Conservation (phyloP, 495 filamentous ascomycete species). For the Mytilinidion resinicola region DNA sequence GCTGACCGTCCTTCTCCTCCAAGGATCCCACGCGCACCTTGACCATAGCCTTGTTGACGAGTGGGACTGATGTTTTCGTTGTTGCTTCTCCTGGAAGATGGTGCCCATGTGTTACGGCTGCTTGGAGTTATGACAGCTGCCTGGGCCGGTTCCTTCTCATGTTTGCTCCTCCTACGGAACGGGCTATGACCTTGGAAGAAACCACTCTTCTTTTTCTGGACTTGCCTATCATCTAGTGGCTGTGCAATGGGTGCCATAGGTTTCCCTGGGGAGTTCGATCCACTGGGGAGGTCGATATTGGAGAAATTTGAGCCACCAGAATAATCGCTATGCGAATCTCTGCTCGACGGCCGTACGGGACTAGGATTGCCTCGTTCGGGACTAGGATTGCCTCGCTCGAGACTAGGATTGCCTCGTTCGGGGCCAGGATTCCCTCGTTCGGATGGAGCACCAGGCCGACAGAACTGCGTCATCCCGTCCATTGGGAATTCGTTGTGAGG, state of each 20-base stretch:
- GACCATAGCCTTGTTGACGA: slow-evolving; percentile 16
- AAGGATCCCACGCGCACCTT: slow-evolving; percentile 19
- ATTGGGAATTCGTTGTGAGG: slow-evolving; percentile 92
- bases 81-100: slow-evolving; percentile 32
- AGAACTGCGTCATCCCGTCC: slow-evolving; percentile 99
- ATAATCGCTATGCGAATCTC: slow-evolving; percentile 86
- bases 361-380: slow-evolving; percentile 69
- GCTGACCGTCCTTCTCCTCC: slow-evolving; percentile 36
- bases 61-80: slow-evolving; percentile 35
- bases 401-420: no score
- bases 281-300: slow-evolving; percentile 54
- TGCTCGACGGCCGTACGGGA: slow-evolving; percentile 71
- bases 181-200: slow-evolving; percentile 94
- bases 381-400: slow-evolving; percentile 73
- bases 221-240: slow-evolving; percentile 52
- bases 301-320: slow-evolving; percentile 88
- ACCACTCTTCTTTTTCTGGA: slow-evolving; percentile 79
- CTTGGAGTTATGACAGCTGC: slow-evolving; percentile 29
- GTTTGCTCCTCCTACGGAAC: slow-evolving; percentile 86
- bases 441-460: slow-evolving; percentile 76
- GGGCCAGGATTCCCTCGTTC: no score
- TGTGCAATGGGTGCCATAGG: slow-evolving; percentile 45
- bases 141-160: slow-evolving; percentile 61
- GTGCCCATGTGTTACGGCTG: slow-evolving; percentile 59
- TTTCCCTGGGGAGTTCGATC: slow-evolving; percentile 63